These are phyloP conservation scores for Poa pratensis DNA, from an alignment of 176 grass and related monocot species.

Conservation along the genomic window DNA sequence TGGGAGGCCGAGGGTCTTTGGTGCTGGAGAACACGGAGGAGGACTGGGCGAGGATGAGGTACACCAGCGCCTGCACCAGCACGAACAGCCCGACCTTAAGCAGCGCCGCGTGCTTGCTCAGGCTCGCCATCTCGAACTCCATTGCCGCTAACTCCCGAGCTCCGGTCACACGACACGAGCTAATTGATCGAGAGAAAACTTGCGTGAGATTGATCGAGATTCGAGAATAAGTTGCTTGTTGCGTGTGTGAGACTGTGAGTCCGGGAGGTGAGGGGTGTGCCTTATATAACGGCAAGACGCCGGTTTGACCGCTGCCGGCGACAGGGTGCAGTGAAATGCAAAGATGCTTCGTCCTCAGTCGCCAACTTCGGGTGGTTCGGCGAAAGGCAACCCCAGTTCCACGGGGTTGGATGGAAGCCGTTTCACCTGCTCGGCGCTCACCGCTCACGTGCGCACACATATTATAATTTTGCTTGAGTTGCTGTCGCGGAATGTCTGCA, in stretches of 20 bases:
- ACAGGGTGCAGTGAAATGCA: not conserved
- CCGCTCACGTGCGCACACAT: not conserved
- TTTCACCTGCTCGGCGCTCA: not conserved
- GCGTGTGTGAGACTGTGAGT: not conserved
- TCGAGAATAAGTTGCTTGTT: not conserved
- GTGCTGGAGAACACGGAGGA: slow-evolving; percentile 64
- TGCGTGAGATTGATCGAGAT: not conserved
- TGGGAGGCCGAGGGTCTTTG: slow-evolving; percentile 5
- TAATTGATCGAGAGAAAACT: not conserved
- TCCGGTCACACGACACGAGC: not conserved
- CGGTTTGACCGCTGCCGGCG: slow-evolving; percentile 31
- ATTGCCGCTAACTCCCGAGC: not conserved
- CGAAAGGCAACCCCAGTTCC: not conserved
- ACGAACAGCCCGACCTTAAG: slow-evolving; percentile 65
- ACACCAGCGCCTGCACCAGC: slow-evolving; percentile 74
- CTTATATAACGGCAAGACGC: slow-evolving; percentile 35
- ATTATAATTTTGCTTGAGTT: no score
- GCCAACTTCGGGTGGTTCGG: not conserved
- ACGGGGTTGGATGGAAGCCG: not conserved
- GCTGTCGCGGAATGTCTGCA: no score
- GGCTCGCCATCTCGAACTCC: slow-evolving; percentile 21
- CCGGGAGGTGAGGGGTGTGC: not conserved
- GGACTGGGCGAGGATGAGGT: slow-evolving; percentile 73
- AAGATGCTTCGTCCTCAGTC: slow-evolving; percentile 18
- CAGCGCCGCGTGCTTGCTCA: slow-evolving; percentile 40